phyloP scores from a whole-genome alignment of 2,329 filamentous ascomycete species.

The Periconia sp. region DNA sequence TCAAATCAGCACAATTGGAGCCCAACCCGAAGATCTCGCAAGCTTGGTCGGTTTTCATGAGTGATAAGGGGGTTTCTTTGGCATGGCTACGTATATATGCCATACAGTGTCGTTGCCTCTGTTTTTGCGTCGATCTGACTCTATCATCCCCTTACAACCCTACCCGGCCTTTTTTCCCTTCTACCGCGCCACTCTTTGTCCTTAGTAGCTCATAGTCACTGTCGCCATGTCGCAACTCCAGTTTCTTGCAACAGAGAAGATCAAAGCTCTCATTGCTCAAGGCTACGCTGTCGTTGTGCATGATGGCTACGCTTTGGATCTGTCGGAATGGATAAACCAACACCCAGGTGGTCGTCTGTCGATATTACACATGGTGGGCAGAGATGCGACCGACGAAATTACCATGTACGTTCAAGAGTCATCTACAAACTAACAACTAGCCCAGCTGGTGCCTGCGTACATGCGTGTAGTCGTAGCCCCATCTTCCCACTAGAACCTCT shows the following conservation, averaged over 20 bases:
- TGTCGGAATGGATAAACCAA: conserved; percentile 60
- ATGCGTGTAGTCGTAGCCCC: conserved; percentile 6
- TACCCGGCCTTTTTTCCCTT: neutral
- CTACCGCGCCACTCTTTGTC: neutral
- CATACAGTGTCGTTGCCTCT: neutral
- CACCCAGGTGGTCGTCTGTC: conserved; percentile 63
- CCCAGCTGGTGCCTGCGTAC: neutral
- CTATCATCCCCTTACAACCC: neutral
- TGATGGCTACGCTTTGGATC: conserved; percentile 56
- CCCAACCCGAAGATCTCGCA: conserved; percentile 1
- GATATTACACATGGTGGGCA: conserved; percentile 63
- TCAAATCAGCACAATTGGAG: neutral
- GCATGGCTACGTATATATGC: neutral
- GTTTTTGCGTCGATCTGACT: too few species aligned
- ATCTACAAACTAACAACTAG: neutral
- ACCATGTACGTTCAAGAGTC: conserved; percentile 50
- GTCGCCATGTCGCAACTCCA: conserved; percentile 21
- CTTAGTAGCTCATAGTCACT: too few species aligned
- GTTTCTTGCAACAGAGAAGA: conserved; percentile 47
- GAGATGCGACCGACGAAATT: conserved; percentile 62
- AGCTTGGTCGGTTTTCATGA: neutral
- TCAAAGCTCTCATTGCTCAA: conserved; percentile 57
- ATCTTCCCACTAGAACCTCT: conserved; percentile 2
- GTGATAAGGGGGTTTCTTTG: neutral
- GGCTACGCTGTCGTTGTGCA: conserved; percentile 60